These are phyloP conservation scores for Yamadazyma triangularis DNA, from an alignment of 1,139 yeast species.

Conservation along the genomic window DNA sequence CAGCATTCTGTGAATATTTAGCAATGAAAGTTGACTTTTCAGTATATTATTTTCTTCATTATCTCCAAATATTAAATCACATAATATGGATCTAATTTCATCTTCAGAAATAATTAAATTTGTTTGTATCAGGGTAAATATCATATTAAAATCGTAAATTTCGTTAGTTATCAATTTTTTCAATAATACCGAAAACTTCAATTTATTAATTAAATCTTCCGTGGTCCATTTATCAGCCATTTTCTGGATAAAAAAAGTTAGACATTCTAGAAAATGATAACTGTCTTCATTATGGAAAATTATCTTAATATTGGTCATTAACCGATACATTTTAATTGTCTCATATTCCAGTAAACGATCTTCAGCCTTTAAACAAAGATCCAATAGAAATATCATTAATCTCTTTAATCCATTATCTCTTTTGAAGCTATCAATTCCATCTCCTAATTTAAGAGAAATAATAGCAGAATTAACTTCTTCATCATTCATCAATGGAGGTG, in stretches of 20 bases:
- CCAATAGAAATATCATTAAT: constrained; percentile 9
- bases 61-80: constrained; percentile 15
- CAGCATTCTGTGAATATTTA: constrained; percentile 9
- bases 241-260: constrained; percentile 10
- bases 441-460: constrained; percentile 6
- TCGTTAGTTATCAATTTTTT: constrained; percentile 9
- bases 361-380: constrained; percentile 9
- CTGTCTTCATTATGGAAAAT: constrained; percentile 10
- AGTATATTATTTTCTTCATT: constrained; percentile 7
- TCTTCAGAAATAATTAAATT: constrained; percentile 4
- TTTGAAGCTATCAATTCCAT: constrained; percentile 5
- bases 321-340: constrained; percentile 10
- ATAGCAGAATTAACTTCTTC: constrained; percentile 18
- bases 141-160: constrained; percentile 7
- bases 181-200: too few relatives aligned
- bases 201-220: constrained; percentile 2
- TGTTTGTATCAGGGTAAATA: constrained; percentile 6
- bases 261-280: constrained; percentile 10
- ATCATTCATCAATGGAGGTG: constrained; percentile 9
- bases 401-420: constrained; percentile 8
- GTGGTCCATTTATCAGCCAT: constrained; percentile 5
- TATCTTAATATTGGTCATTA: constrained; percentile 17
- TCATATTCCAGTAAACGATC: constrained; percentile 5
- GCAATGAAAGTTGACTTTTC: constrained; percentile 13
- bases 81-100: constrained; percentile 6